Base-by-base conservation (phyloP, 148 eudicot species). In the Polygonum aviculare region DNA sequence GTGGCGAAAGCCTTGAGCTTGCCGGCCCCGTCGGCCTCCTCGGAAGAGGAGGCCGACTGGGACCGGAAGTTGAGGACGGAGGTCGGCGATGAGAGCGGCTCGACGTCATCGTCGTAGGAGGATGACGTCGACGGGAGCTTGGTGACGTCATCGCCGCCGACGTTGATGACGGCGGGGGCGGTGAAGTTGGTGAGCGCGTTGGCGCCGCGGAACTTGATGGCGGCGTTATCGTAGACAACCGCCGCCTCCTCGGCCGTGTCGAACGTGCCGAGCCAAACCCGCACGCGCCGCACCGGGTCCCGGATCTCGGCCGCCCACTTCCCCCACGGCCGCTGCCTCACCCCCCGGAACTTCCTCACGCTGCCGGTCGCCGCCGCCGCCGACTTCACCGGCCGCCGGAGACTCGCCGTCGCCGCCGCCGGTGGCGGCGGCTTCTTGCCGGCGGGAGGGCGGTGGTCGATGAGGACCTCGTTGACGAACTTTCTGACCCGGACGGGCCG, bases 271-370 rank as follows among this genome's bases (percentile, higher is more conserved):
- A 72, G 74, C 74, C 74, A 72, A 7, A 72, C 36, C 74, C 74
- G 44, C 51, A 16, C 9, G 11, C 52, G 31, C 36, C 15, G n/a
- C 2, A 15, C 74, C 1, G 74, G 74, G 15, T 72, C 74, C 8
- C 74, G 33, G 52, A 72, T 72, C 74, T 72, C 74, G 4, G 74
- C 74, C 5, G 74, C 74, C 74, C 74, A 72, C 39, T 72, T 72
- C 49, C 74, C 74, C 74, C 74, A 72, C 18, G 74, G 74, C 18
- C 74, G 49, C n/a, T 72, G 74, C 31, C 74, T n/a, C 4, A 72
- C 74, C 7, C 74, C 74, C 19, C 74, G 18, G 51, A 72, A 72
- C 74, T 72, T 72, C 36, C 26, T 72, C 1, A 72, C 52, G 2
- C 50, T 51, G 1, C 52, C 74, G 1, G 38, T 5, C 36, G 51